These are phyloP conservation scores for Blastobotrys peoriensis DNA, from an alignment of 805 yeast species.

Conservation along the genomic window DNA sequence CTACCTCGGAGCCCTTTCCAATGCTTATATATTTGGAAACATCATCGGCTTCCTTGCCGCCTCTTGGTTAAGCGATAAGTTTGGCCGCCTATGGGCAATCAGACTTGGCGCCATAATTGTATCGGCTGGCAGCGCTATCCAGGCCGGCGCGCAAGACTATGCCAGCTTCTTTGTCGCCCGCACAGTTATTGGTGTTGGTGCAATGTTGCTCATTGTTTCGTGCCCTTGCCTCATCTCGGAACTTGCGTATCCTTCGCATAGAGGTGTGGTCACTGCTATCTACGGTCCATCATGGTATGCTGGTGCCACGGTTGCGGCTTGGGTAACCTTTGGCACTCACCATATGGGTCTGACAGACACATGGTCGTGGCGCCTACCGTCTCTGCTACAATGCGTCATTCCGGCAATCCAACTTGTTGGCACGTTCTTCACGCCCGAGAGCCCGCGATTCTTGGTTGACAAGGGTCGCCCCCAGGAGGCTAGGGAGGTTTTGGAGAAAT, in stretches of 20 bases:
- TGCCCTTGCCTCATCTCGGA: conserved; percentile 78
- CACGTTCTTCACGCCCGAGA: conserved; percentile 44
- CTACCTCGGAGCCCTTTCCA: conserved; percentile 13
- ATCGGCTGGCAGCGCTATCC: conserved; percentile 52
- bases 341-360: conserved; percentile 27
- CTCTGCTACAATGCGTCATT: conserved; percentile 61
- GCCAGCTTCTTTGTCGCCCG: conserved; percentile 67
- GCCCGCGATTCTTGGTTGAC: conserved; percentile 75
- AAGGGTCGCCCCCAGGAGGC: conserved; percentile 46
- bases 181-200: conserved; percentile 64
- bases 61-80: conserved; percentile 43
- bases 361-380: conserved; percentile 69
- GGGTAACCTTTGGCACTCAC: conserved; percentile 67
- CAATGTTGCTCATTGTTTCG: conserved; percentile 66
- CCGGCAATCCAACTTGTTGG: conserved; percentile 48
- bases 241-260: conserved; percentile 54
- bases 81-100: conserved; percentile 55
- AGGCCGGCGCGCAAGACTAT: conserved; percentile 37
- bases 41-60: conserved; percentile 61
- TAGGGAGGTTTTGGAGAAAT: conserved; percentile 29
- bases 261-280: conserved; percentile 53
- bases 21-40: conserved; percentile 45
- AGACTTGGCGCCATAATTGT: conserved; percentile 49
- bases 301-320: conserved; percentile 70
- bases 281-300: conserved; percentile 65